Percentiles rank a stretch among this genome's conserved stretches.
phyloP scores from a whole-genome alignment of 2,329 filamentous ascomycete genomes.

The Didymosphaeria variabile region DNA sequence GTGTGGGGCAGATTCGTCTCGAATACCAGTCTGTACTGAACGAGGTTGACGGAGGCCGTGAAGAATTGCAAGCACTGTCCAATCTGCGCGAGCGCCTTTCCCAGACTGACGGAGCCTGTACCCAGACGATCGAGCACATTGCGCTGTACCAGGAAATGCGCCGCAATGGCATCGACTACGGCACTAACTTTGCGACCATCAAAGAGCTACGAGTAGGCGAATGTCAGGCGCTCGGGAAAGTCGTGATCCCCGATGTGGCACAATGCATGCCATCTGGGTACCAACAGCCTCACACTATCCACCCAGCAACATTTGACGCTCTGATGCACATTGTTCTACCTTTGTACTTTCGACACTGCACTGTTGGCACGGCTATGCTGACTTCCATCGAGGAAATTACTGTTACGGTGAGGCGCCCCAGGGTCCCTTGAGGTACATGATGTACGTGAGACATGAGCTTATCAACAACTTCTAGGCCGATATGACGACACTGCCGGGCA shows the following conservation, averaged over 20 bases:
- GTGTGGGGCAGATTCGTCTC: neutral
- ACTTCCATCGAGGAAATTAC: slow-evolving; percentile 1
- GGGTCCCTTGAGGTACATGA: neutral
- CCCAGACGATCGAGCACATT: neutral
- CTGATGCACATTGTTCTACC: neutral
- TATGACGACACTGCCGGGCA: neutral
- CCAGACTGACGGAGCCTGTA: neutral
- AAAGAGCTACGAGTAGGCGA: neutral
- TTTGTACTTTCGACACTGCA: slow-evolving; percentile 2
- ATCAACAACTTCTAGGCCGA: neutral
- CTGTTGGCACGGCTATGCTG: neutral
- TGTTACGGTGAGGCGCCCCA: neutral
- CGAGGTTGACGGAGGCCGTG: neutral
- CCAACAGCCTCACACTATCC: neutral
- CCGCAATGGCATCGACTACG: neutral
- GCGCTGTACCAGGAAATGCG: neutral
- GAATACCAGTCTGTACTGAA: neutral
- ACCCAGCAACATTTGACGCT: neutral
- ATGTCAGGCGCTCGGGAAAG: neutral
- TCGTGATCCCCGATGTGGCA: neutral
- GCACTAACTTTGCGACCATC: no score
- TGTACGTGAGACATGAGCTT: no score
- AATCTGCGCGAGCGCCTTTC: neutral
- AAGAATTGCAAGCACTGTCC: neutral
- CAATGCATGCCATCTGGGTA: neutral